A percentile compares a stretch with the other conserved stretches of the same genome.
Conservation (phyloP, 2,329 filamentous ascomycete species). For the Colletotrichum zoysiae region DNA sequence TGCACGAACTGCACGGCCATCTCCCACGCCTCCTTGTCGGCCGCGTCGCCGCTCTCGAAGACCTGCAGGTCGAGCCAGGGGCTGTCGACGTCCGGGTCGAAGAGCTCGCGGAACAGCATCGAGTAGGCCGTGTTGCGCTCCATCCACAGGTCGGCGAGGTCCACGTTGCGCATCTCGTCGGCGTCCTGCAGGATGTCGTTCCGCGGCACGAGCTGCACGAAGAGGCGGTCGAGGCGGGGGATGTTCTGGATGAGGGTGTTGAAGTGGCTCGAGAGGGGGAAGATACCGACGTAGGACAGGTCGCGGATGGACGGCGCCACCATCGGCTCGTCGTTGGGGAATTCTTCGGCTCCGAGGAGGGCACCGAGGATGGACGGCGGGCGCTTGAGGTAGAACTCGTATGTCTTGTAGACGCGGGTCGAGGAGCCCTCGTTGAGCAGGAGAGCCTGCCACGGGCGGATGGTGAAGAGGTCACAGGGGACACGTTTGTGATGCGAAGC, state of each 20-base stretch:
- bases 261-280: conserved; percentile 74
- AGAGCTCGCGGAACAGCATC: conserved; percentile 57
- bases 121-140: conserved; percentile 66
- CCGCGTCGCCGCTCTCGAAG: conserved; percentile 64
- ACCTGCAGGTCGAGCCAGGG: conserved; percentile 57
- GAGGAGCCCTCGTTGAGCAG: conserved; percentile 82
- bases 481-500: conserved; percentile 20
- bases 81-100: conserved; percentile 46
- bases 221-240: conserved; percentile 65
- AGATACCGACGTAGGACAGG: conserved; percentile 74
- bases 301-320: conserved; percentile 59
- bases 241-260: conserved; percentile 61
- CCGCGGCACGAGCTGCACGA: conserved; percentile 62
- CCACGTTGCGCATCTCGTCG: conserved; percentile 55
- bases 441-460: conserved; percentile 74
- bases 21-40: conserved; percentile 60
- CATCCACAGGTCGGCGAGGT: conserved; percentile 63
- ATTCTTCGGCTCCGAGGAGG: conserved; percentile 59
- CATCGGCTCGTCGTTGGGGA: conserved; percentile 52
- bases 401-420: conserved; percentile 76
- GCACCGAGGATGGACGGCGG: conserved; percentile 72
- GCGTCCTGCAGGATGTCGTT: conserved; percentile 50
- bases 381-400: conserved; percentile 76
- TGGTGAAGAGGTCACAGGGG: conserved; percentile 63
- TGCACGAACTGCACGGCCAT: conserved; percentile 58